Percentiles rank a stretch among this genome's conserved stretches.
These are phyloP conservation scores for Neostapfia colusana DNA, from an alignment of 176 grass and related monocot species.

Conservation along the genomic window DNA sequence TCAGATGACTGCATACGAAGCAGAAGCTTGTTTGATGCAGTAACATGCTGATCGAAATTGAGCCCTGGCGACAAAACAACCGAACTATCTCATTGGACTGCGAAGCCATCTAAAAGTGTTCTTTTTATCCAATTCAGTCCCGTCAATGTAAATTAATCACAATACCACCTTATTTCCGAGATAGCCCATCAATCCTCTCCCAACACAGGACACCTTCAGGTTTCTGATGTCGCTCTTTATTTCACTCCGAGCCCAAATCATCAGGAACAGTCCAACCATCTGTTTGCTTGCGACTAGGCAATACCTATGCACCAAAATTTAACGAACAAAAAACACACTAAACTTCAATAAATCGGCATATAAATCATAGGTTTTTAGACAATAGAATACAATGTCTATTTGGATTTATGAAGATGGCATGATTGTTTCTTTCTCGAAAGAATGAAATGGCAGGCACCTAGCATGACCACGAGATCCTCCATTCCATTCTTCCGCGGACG, in stretches of 20 bases:
- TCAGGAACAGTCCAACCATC: constrained; percentile 90
- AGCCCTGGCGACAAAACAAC: constrained; percentile 54
- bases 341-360: constrained; percentile 10
- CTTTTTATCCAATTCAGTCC: neutral
- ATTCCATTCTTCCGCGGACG: constrained; percentile 43
- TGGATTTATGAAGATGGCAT: neutral
- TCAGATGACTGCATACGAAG: constrained; percentile 95
- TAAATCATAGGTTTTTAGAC: neutral
- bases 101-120: neutral
- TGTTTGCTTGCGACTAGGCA: constrained; percentile 91
- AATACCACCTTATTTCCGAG: constrained; percentile 78
- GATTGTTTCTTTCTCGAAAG: neutral
- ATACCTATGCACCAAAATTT: constrained; percentile 43
- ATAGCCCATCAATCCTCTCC: constrained; percentile 88
- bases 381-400: neutral
- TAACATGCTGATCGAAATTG: constrained; percentile 88
- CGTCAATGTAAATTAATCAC: neutral
- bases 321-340: neutral
- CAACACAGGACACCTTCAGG: constrained; percentile 85
- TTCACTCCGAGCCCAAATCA: constrained; percentile 72
- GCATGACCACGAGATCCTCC: constrained; percentile 44
- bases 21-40: constrained; percentile 98
- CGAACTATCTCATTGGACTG: neutral
- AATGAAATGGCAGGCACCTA: constrained; percentile 38
- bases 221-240: constrained; percentile 75